These are phyloP conservation scores for Fusarium guadeloupense DNA, from an alignment of 2,329 filamentous ascomycete genomes.

Conservation along the genomic window DNA sequence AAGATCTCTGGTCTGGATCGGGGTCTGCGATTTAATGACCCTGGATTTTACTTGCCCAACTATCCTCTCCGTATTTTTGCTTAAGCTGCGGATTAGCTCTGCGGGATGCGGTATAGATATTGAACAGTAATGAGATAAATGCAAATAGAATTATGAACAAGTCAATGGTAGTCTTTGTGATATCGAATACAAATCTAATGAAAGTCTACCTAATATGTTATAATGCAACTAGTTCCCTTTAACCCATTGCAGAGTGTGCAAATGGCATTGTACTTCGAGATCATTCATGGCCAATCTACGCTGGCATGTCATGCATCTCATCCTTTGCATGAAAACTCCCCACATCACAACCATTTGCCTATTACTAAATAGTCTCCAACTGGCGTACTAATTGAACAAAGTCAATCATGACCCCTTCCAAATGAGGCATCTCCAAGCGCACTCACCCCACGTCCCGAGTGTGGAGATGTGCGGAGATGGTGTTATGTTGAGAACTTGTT, in stretches of 20 bases:
- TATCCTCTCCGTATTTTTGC: slow-evolving; percentile 64
- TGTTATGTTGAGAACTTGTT: neutral
- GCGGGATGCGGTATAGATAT: neutral
- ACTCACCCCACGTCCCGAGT: no score
- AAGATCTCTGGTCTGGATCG: slow-evolving; percentile 63
- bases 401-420: neutral
- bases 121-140: slow-evolving; percentile 2
- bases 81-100: slow-evolving; percentile 12
- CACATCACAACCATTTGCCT: no score
- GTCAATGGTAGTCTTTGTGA: neutral
- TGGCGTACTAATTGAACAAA: no score
- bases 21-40: slow-evolving; percentile 68
- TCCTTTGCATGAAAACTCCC: no score
- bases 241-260: no score
- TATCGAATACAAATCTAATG: no score
- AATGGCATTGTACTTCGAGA: no score
- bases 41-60: slow-evolving; percentile 46
- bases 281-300: no score
- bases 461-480: neutral
- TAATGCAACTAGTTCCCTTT: no score
- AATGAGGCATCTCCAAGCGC: slow-evolving; percentile 14
- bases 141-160: neutral
- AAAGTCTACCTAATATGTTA: no score
- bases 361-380: no score
- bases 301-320: no score